Evolutionary conservation across 345 rosid genomes (phyloP).

Genomic region (Lepidium sativum): DNA sequence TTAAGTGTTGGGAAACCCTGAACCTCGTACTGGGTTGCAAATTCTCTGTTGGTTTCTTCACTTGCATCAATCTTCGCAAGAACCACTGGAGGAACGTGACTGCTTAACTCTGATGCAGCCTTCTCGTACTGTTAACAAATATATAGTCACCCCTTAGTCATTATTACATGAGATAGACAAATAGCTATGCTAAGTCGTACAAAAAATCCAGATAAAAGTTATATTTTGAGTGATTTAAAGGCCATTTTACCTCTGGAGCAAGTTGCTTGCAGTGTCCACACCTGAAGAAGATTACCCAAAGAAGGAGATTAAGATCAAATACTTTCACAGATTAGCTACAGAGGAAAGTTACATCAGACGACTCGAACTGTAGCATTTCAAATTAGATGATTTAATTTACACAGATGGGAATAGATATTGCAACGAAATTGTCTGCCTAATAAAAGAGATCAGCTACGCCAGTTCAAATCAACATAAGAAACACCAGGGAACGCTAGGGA

Average conservation of each 20-base stretch:
- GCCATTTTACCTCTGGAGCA: conserved; percentile 76
- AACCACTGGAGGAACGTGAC: conserved; percentile 52
- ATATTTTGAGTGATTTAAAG: background rate
- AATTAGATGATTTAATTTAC: background rate
- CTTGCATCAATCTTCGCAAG: conserved; percentile 91
- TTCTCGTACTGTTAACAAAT: conserved; percentile 64
- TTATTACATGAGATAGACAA: background rate
- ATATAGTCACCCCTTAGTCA: background rate
- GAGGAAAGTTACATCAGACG: background rate
- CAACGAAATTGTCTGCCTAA: background rate
- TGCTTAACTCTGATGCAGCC: conserved; percentile 75
- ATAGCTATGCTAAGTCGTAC: background rate
- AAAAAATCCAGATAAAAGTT: background rate
- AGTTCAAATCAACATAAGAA: background rate
- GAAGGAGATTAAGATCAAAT: background rate
- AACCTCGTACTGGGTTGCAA: conserved; percentile 49
- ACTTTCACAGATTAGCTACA: background rate
- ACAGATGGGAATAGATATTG: conserved; percentile 14
- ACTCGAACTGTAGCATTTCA: background rate
- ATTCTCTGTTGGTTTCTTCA: conserved; percentile 62
- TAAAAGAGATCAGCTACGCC: conserved; percentile 11
- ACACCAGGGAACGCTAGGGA: background rate
- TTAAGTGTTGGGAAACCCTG: conserved; percentile 83
- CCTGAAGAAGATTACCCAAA: conserved; percentile 40
- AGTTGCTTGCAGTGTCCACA: conserved; percentile 96